Conservation (phyloP, 1,284 basidiomycete species). For the Heimioporus retisporus region DNA sequence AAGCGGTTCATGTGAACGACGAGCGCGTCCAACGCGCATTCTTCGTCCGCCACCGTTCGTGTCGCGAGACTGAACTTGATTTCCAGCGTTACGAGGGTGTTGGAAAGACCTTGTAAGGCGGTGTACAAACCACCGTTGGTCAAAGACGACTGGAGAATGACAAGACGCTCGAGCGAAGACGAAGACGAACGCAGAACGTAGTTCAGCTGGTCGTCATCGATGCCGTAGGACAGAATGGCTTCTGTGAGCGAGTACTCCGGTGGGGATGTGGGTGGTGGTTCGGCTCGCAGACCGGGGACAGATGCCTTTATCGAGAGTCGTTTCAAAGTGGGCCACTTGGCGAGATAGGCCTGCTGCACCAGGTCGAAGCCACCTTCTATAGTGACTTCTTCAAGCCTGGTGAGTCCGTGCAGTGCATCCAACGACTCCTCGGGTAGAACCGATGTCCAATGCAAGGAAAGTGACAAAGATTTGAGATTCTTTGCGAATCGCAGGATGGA, state of each 20-base stretch:
- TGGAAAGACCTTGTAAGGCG: slow-evolving; percentile 2
- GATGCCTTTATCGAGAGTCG: neutral
- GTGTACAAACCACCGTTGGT: neutral
- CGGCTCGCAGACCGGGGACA: neutral
- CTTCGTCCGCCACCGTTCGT: neutral
- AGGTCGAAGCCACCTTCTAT: neutral
- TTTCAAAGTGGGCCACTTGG: slow-evolving; percentile 6
- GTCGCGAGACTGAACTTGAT: neutral
- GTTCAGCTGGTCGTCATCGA: neutral
- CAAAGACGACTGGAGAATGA: neutral
- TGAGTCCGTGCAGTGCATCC: neutral
- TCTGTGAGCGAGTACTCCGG: neutral
- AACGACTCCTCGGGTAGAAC: neutral
- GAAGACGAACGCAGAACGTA: slow-evolving; percentile 4
- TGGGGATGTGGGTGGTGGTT: neutral
- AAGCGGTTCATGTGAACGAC: neutral
- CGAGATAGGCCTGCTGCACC: neutral
- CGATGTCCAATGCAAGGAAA: neutral
- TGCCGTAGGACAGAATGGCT: neutral
- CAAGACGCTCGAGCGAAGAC: neutral
- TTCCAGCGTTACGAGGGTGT: slow-evolving; percentile 1
- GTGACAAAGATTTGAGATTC: slow-evolving; percentile 5
- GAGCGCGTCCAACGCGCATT: slow-evolving; percentile 2
- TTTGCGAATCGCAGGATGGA: slow-evolving; percentile 8
- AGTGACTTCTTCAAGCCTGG: neutral